Conservation (phyloP, 2,329 filamentous ascomycete genomes). For the Sphaerulina vaccinii region DNA sequence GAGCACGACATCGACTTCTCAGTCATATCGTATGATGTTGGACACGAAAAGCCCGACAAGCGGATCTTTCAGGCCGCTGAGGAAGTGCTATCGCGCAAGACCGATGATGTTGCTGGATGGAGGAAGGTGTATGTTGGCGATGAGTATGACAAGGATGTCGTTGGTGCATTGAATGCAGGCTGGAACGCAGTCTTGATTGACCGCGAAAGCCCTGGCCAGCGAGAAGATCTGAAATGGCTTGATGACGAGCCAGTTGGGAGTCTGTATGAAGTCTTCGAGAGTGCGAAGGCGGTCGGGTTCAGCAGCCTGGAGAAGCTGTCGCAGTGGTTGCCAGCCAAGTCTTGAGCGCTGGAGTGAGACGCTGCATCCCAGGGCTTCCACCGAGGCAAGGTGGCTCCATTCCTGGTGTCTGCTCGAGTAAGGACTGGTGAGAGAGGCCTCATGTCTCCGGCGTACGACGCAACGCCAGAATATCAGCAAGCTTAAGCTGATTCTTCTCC, state of each 20-base stretch:
- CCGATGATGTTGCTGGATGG: constrained; percentile 28
- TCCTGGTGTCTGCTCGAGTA: not conserved
- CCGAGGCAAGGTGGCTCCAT: no score
- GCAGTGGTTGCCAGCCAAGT: constrained; percentile 26
- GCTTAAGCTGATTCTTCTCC: constrained; percentile 68
- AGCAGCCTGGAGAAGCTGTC: constrained; percentile 28
- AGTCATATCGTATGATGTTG: constrained; percentile 63
- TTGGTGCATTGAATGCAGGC: constrained; percentile 48
- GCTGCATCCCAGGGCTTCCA: no score
- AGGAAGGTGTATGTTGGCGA: constrained; percentile 56
- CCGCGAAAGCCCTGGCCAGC: constrained; percentile 29
- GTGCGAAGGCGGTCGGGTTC: constrained; percentile 26
- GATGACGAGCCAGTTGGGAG: constrained; percentile 20
- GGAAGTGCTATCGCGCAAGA: constrained; percentile 42
- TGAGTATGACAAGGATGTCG: constrained; percentile 52
- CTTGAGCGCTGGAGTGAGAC: no score
- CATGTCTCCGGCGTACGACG: constrained; percentile 40
- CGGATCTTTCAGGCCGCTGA: constrained; percentile 58
- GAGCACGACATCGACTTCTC: constrained; percentile 54
- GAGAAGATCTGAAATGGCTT: constrained; percentile 24
- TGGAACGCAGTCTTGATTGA: constrained; percentile 50
- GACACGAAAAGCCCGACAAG: constrained; percentile 58
- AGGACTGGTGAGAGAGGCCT: not conserved
- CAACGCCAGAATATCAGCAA: constrained; percentile 65
- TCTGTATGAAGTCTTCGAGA: constrained; percentile 23